Evolutionary conservation across 371 early-diverging fungal species (phyloP).

Genomic region (Mortierella sp.): DNA sequence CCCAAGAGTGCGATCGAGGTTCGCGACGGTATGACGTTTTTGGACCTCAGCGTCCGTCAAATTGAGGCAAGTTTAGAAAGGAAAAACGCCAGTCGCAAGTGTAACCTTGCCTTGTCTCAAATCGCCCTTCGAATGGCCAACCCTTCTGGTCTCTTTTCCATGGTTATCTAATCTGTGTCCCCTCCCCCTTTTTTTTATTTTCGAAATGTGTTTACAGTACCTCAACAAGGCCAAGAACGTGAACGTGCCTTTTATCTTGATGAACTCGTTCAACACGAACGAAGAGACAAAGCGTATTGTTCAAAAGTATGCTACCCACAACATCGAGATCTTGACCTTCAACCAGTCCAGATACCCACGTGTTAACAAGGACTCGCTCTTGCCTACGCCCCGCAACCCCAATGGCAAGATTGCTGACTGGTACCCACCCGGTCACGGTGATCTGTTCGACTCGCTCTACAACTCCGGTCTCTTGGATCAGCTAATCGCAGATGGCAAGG

Average conservation of each 20-base stretch:
- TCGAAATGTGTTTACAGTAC: constrained; percentile 62
- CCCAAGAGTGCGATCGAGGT: constrained; percentile 99
- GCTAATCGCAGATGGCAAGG: constrained; percentile 96
- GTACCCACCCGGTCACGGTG: constrained; percentile 99
- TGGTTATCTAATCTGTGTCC: no score
- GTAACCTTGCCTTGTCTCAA: not conserved
- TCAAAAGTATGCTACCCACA: constrained; percentile 94
- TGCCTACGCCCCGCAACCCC: constrained; percentile 85
- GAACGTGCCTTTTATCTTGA: constrained; percentile 97
- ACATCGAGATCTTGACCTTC: constrained; percentile 94
- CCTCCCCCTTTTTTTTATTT: not conserved
- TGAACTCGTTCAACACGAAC: constrained; percentile 99
- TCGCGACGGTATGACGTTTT: constrained; percentile 97
- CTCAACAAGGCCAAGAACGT: constrained; percentile 90
- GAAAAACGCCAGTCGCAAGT: not conserved
- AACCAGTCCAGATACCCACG: constrained; percentile 98
- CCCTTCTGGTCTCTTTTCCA: not conserved
- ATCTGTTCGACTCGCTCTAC: constrained; percentile 94
- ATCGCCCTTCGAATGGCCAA: not conserved
- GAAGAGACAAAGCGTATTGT: constrained; percentile 97
- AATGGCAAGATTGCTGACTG: constrained; percentile 55
- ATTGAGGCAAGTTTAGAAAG: constrained; percentile 88
- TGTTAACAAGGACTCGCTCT: constrained; percentile 92
- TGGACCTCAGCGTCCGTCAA: constrained; percentile 98
- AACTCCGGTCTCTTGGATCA: constrained; percentile 97